Evolutionary conservation across 2,329 filamentous ascomycete species (phyloP), one percentile per base, ranked within the genome.

Genomic region (Fusarium bulbicola): DNA sequence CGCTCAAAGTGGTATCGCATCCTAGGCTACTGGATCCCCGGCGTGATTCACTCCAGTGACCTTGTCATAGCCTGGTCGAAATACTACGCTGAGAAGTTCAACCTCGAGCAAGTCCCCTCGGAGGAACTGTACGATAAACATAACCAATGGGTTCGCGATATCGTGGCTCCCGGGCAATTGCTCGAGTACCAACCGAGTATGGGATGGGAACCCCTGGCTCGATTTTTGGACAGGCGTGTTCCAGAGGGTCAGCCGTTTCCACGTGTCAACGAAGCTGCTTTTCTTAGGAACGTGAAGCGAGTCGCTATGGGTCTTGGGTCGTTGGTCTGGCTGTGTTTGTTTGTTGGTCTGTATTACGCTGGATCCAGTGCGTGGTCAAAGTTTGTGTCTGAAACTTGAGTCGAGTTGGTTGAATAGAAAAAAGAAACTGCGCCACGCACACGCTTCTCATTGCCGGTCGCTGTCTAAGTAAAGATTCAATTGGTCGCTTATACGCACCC

Each of bases 181-280:
- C 66, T 74, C 3, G 66, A 74, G 53, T 74, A 73, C 26, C 70
- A 74, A 28, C 70, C 71, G 2, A 73, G 63, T 32, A 73, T 73
- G 71, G 71, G 71, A 28, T 73, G 70, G 71, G 66, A 70, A 30
- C 70, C 66, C 46, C 20, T 74, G 56, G 54, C 62, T 3, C 26
- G 24, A 16, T 74, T 74, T 21, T 34, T 73, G 3, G 28, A 63
- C 6, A 73, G 42, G 21, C 59, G 59, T 32, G 39, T 58, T 21
- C 71, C 71, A 15, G 6, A 58, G 56, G 66, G 10, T 4, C 26
- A 66, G 52, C n/a, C 57, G 3, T 71, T 74, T 50, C 71, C 71
- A 47, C 66, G 70, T 37, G 70, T 74, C 6, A 74, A 74, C 43
- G 70, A 74, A 58, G 70, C 71, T 36, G 70, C 70, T n/a, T 74